These are phyloP conservation scores for Musa schizocarpa DNA, from an alignment of 176 grass and related monocot species.

Conservation along the genomic window DNA sequence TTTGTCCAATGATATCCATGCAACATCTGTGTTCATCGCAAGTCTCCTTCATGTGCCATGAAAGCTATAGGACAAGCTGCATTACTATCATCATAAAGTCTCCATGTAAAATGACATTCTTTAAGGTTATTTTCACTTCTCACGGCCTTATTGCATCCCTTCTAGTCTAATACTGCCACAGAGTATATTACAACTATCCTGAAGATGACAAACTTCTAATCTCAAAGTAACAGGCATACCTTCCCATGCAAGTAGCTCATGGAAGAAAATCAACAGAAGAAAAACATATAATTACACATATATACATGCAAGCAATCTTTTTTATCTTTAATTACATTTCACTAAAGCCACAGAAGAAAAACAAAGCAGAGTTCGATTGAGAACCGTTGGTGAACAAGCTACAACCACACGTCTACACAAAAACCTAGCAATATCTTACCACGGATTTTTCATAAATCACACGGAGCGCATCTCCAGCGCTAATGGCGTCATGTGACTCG, in stretches of 20 bases:
- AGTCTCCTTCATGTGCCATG: too few species aligned
- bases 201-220: not conserved
- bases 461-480: conserved; percentile 64
- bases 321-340: too few species aligned
- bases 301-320: not conserved
- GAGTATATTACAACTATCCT: not conserved
- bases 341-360: too few species aligned
- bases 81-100: not conserved
- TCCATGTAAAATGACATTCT: not conserved
- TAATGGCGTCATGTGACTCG: conserved; percentile 64
- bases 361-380: not conserved
- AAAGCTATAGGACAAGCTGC: not conserved
- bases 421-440: conserved; percentile 23
- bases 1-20: too few species aligned
- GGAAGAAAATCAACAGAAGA: not conserved
- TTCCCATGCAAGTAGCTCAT: not conserved
- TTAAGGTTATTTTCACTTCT: not conserved
- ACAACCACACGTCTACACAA: not conserved
- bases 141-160: not conserved
- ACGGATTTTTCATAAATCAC: conserved; percentile 46
- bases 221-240: not conserved
- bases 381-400: not conserved
- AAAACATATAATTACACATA: too few species aligned
- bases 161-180: not conserved
- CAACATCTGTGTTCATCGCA: too few species aligned